A percentile compares a stretch with the other conserved stretches of the same genome.
phyloP scores from a whole-genome alignment of 371 early-diverging fungal genomes.

The Syncephalastrum racemosum region DNA sequence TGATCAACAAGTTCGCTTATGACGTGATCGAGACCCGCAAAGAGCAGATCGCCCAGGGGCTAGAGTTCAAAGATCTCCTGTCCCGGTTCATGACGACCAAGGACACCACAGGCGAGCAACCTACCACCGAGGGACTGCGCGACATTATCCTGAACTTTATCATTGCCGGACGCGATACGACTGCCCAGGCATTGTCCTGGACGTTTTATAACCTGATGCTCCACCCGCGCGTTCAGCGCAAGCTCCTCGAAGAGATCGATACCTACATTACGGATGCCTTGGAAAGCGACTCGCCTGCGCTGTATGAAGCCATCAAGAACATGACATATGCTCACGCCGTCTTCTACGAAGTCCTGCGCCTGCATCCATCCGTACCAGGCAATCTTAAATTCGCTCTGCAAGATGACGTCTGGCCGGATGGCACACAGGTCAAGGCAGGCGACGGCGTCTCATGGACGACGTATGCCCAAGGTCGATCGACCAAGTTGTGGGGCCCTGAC shows the following conservation, averaged over 20 bases:
- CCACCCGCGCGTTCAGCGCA: constrained; percentile 52
- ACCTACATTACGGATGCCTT: constrained; percentile 28
- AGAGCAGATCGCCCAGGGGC: constrained; percentile 37
- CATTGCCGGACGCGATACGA: constrained; percentile 69
- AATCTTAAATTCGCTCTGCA: constrained; percentile 65
- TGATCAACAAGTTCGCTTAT: constrained; percentile 51
- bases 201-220: constrained; percentile 58
- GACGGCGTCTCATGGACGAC: constrained; percentile 54
- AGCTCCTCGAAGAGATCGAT: constrained; percentile 59
- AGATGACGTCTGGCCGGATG: constrained; percentile 72
- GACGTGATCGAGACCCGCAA: constrained; percentile 45
- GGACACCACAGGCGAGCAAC: constrained; percentile 51
- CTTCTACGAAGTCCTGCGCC: constrained; percentile 69
- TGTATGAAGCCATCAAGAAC: constrained; percentile 47
- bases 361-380: constrained; percentile 72
- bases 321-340: constrained; percentile 63
- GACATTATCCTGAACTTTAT: constrained; percentile 75
- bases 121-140: constrained; percentile 53
- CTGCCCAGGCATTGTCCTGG: constrained; percentile 76
- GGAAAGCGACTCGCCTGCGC: constrained; percentile 17
- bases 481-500: constrained; percentile 61
- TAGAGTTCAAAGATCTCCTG: constrained; percentile 55
- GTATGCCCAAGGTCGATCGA: constrained; percentile 52
- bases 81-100: constrained; percentile 59
- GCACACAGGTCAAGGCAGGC: constrained; percentile 57